A percentile compares a stretch with the other conserved stretches of the same genome.
Conservation (phyloP, 169 alveolate genomes). For the Cyclospora cayetanensis region DNA sequence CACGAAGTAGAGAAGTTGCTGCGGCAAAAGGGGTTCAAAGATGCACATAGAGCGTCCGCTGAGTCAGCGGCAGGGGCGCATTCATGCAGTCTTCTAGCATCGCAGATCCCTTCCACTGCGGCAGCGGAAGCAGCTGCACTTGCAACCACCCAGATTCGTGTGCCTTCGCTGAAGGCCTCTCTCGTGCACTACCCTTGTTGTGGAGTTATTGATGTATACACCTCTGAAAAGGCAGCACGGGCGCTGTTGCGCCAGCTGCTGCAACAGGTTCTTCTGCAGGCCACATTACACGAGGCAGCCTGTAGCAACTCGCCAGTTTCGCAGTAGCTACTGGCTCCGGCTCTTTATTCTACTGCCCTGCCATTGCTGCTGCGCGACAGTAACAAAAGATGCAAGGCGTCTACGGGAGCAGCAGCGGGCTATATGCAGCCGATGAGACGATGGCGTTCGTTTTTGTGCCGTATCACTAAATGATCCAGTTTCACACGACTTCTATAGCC, state of each 20-base stretch:
- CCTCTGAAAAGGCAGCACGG: not conserved
- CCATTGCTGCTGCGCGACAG: not conserved
- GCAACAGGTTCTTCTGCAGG: slow-evolving; percentile 47
- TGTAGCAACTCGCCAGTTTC: not conserved
- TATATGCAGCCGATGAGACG: too few species aligned
- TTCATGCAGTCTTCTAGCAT: not conserved
- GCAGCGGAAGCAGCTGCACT: slow-evolving; percentile 12
- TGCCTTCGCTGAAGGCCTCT: not conserved
- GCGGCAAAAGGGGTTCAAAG: slow-evolving; percentile 8
- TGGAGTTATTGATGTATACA: not conserved
- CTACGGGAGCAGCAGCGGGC: not conserved
- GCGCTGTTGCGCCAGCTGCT: slow-evolving; percentile 34
- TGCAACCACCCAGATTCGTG: not conserved
- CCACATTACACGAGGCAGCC: not conserved
- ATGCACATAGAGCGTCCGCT: not conserved
- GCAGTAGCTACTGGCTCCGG: not conserved
- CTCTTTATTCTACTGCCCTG: not conserved
- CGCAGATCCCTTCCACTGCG: too few species aligned
- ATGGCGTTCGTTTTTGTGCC: too few species aligned
- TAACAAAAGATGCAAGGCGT: too few species aligned
- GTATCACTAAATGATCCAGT: too few species aligned
- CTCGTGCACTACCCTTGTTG: not conserved
- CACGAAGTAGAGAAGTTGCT: slow-evolving; percentile 10
- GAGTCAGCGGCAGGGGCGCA: not conserved
- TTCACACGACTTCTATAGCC: too few species aligned